Evolutionary conservation across 306 rosid genomes (phyloP), one percentile per base, ranked within the genome.

Genomic region (Adenanthera pavonina): DNA sequence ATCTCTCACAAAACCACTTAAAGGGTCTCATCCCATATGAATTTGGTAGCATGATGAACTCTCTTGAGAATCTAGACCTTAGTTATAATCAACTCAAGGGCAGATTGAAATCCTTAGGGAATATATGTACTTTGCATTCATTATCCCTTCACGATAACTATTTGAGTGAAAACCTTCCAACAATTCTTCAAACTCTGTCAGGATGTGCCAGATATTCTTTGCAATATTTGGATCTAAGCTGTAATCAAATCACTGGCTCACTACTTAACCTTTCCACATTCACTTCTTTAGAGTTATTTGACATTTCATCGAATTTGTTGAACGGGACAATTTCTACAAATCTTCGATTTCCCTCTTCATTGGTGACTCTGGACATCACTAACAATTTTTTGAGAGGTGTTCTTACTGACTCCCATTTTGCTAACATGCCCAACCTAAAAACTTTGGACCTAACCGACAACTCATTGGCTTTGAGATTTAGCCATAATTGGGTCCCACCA

Each of bases 301-400:
- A 12, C 30, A 33, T 71, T 12, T 35, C 17, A 59, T 2, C 2
- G 20, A 80, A 80, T 5, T 6, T 4, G 8, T 3, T 72, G 25
- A 48, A n/a, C 10, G 79, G 84, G 30, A 65, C 11, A 12, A 7
- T 80, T 7, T 12, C 16, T 36, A 1, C 35, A 13, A 8, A 47
- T 35, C n/a, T 44, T 46, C 53, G 2, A 36, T 41, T 60, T 15
- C 84, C 74, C 5, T 7, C 74, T 8, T 6, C 52, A 1, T 15
- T 34, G 38, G 38, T 17, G 30, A 1, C 13, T 7, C 34, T 72
- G 2, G 0, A 1, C 1, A 52, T 83, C 17, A 0, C 0, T 16
- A 79, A 67, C 16, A 71, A 71, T 78, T 60, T 51, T 12, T 71
- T 80, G 41, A 17, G n/a, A n/a, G n/a, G n/a, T n/a, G n/a, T n/a